These are phyloP conservation scores for Fusarium sp. DNA, from an alignment of 2,329 filamentous ascomycete species.

Conservation along the genomic window DNA sequence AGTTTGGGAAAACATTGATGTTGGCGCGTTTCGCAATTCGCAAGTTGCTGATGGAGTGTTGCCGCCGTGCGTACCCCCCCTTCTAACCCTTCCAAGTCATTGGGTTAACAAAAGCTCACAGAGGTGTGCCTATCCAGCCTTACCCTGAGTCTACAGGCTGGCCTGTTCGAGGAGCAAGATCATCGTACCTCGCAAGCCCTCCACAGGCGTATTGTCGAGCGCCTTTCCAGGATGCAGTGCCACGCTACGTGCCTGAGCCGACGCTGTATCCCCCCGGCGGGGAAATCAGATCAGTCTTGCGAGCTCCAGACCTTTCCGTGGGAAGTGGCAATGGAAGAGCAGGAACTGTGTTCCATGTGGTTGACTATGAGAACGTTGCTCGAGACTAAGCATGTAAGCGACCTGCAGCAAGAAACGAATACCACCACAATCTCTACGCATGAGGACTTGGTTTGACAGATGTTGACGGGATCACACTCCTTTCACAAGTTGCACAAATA, in stretches of 20 bases:
- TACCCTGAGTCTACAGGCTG: constrained; percentile 25
- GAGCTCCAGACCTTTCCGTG: constrained; percentile 18
- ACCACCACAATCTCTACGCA: background rate
- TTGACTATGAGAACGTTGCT: constrained; percentile 21
- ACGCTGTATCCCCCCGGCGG: constrained; percentile 3
- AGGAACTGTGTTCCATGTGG: constrained; percentile 9
- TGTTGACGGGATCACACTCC: constrained; percentile 21
- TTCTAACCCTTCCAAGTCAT: background rate
- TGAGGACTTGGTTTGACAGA: background rate
- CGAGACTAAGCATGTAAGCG: background rate
- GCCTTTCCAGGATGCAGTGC: constrained; percentile 6
- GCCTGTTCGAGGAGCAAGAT: constrained; percentile 17
- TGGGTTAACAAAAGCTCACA: constrained; percentile 19
- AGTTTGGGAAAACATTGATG: constrained; percentile 12
- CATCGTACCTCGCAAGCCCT: constrained; percentile 6
- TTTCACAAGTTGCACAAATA: constrained; percentile 2
- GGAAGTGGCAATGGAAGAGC: background rate
- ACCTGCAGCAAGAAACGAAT: background rate
- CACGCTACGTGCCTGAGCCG: constrained; percentile 21
- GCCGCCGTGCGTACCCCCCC: constrained; percentile 26
- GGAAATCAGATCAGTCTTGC: constrained; percentile 14
- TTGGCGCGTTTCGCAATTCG: constrained; percentile 10
- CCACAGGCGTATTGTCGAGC: constrained; percentile 15
- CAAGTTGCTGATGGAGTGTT: constrained; percentile 19
- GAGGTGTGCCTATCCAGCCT: constrained; percentile 11